phyloP scores from a whole-genome alignment of 2,329 filamentous ascomycete species.

The Ophiostoma triangulosporum region DNA sequence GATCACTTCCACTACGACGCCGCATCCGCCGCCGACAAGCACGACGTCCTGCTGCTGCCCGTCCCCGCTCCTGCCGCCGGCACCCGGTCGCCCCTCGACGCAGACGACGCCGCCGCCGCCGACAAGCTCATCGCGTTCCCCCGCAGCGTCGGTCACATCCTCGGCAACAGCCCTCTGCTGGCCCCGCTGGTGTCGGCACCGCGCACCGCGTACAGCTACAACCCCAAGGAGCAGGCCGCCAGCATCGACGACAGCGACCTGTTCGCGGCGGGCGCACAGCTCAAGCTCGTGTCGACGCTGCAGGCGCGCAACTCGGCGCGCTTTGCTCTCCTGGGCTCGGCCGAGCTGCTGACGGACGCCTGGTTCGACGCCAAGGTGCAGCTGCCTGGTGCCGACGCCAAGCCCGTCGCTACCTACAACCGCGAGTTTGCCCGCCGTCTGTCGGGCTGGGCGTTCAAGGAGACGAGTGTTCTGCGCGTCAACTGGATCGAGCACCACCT shows the following conservation, averaged over 20 bases:
- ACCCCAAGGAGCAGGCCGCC: constrained; percentile 70
- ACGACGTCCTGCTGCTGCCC: constrained; percentile 76
- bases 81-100: constrained; percentile 62
- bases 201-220: constrained; percentile 81
- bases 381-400: constrained; percentile 32
- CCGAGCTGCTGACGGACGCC: constrained; percentile 73
- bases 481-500: constrained; percentile 70
- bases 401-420: constrained; percentile 56
- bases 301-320: constrained; percentile 91
- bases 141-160: constrained; percentile 62
- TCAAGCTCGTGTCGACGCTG: constrained; percentile 70
- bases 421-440: constrained; percentile 73
- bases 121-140: constrained; percentile 63
- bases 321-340: constrained; percentile 71
- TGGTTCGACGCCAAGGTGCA: constrained; percentile 79
- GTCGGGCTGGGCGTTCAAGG: constrained; percentile 93
- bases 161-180: constrained; percentile 67
- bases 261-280: constrained; percentile 71
- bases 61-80: constrained; percentile 52
- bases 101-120: constrained; percentile 25
- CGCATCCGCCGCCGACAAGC: constrained; percentile 60
- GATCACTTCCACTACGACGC: constrained; percentile 94
- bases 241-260: constrained; percentile 52
- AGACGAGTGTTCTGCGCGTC: constrained; percentile 77
- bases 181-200: constrained; percentile 73